Conservation (phyloP, 1,284 basidiomycete species). For the Quambalaria eucalypti region DNA sequence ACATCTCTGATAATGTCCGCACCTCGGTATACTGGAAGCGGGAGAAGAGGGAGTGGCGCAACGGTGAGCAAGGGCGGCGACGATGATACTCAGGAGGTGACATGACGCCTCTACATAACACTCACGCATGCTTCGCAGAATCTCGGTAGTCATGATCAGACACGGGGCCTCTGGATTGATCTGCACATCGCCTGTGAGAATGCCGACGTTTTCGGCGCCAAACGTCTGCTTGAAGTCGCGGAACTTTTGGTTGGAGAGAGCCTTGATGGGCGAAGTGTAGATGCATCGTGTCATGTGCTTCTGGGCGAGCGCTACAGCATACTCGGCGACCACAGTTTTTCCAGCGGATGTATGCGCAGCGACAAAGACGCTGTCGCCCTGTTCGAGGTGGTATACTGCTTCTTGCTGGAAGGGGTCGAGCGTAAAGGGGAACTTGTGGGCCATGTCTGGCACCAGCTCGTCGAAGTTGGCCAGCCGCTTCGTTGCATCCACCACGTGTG, state of each 20-base stretch:
- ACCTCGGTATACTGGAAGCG: conserved; percentile 57
- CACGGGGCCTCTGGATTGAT: conserved; percentile 98
- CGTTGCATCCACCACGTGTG: conserved; percentile 89
- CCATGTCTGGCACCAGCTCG: conserved; percentile 81
- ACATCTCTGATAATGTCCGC: conserved; percentile 97
- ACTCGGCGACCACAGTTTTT: conserved; percentile 98
- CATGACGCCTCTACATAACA: too few relatives aligned
- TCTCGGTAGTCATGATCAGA: conserved; percentile 84
- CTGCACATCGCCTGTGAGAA: conserved; percentile 96
- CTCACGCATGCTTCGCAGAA: conserved; percentile 78
- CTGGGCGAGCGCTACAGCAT: conserved; percentile 88
- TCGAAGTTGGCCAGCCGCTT: conserved; percentile 78
- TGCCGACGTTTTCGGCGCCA: conserved; percentile 81
- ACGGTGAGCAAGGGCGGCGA: too few relatives aligned
- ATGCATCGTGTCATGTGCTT: conserved; percentile 99
- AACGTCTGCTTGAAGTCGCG: conserved; percentile 97
- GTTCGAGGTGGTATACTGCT: conserved; percentile 93
- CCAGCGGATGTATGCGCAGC: conserved; percentile 99
- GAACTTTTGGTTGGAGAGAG: conserved; percentile 97
- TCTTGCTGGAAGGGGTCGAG: conserved; percentile 91
- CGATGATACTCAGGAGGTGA: too few relatives aligned
- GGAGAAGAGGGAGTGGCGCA: too few relatives aligned
- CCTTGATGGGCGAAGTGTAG: conserved; percentile 98
- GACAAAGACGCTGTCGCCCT: conserved; percentile 95
- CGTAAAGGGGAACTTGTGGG: conserved; percentile 76